Conservation (phyloP, 768 basidiomycete genomes). For the Mrakia gelida region DNA sequence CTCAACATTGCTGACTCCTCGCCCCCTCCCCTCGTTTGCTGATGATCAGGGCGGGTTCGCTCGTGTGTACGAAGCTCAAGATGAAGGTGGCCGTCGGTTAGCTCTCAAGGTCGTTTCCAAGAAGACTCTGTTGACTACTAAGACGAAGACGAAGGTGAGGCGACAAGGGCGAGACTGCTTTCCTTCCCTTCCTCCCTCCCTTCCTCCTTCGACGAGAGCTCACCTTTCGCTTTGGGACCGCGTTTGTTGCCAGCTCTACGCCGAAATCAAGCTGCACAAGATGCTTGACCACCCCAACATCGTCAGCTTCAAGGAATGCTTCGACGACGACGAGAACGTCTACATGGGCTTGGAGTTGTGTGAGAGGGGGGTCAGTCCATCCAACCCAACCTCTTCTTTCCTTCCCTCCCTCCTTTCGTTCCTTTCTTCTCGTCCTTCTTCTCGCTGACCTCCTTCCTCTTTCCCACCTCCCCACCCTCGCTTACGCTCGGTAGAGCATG, state of each 20-base stretch:
- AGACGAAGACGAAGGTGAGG: constrained; percentile 89
- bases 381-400: not conserved
- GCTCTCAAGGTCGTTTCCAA: constrained; percentile 97
- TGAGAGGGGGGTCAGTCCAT: constrained; percentile 60
- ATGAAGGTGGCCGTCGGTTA: constrained; percentile 57
- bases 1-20: not conserved
- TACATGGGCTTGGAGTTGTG: constrained; percentile 97
- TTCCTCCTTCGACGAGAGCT: constrained; percentile 3
- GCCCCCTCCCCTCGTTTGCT: not conserved
- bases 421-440: not conserved
- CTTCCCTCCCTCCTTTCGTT: not conserved
- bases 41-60: constrained; percentile 79
- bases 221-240: not conserved
- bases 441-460: not conserved
- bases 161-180: not conserved
- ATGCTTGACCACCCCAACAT: constrained; percentile 89
- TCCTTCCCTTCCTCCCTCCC: constrained; percentile 10
- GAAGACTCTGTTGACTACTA: constrained; percentile 83
- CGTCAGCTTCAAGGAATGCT: constrained; percentile 85
- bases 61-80: constrained; percentile 90
- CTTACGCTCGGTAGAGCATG: constrained; percentile 39
- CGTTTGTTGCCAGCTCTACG: constrained; percentile 65
- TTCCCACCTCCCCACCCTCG: not conserved
- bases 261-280: constrained; percentile 97
- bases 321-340: constrained; percentile 90